phyloP scores from a whole-genome alignment of 75 land plant species.

The Adiantum capillusveneris region DNA sequence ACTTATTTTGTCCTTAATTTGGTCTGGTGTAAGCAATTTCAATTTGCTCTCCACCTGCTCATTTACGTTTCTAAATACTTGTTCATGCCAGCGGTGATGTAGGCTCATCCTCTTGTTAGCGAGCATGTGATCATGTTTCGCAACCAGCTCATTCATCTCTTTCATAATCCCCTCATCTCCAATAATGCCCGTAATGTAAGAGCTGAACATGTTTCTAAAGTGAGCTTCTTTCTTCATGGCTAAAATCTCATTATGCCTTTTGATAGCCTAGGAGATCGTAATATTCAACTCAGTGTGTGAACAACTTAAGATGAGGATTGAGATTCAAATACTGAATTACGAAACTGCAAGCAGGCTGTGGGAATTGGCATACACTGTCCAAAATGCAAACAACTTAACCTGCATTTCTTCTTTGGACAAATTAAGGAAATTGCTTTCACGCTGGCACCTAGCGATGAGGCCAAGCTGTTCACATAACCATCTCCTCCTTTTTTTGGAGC shows the following conservation, averaged over 20 bases:
- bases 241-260: not conserved
- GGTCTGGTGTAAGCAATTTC: not conserved
- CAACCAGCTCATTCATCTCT: slow-evolving; percentile 4
- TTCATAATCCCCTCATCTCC: slow-evolving; percentile 6
- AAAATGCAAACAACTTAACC: no score
- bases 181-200: slow-evolving; percentile 1
- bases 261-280: not conserved
- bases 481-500: not conserved
- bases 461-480: slow-evolving; percentile 2
- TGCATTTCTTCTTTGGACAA: not conserved
- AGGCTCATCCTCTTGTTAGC: not conserved
- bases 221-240: slow-evolving; percentile 3
- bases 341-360: not conserved
- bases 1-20: not conserved
- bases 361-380: no score
- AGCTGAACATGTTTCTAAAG: slow-evolving; percentile 2
- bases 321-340: not conserved
- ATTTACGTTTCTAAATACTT: not conserved
- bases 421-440: not conserved
- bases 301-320: not conserved
- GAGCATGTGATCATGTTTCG: slow-evolving; percentile 2
- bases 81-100: not conserved
- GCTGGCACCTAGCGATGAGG: not conserved
- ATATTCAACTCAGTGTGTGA: not conserved
- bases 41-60: slow-evolving; percentile 2